Evolutionary conservation across 1,284 basidiomycete genomes (phyloP).

Genomic region (Cutaneotrichosporon cavernicola): DNA sequence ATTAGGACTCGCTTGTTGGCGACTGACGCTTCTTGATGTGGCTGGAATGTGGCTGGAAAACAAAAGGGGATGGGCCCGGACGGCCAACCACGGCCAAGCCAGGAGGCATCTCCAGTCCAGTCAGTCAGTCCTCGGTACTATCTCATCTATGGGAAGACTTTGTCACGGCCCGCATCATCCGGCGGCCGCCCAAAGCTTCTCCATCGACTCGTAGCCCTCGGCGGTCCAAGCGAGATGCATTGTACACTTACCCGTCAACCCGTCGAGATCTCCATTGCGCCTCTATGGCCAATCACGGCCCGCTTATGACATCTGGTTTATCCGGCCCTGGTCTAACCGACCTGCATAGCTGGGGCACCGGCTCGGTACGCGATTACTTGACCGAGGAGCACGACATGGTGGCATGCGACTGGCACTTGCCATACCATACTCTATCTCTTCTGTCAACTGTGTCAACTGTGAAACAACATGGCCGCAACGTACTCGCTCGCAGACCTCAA

Average conservation of each 20-base stretch:
- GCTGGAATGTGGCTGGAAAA: no score
- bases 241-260: background rate
- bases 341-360: background rate
- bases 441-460: no score
- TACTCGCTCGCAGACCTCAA: slow-evolving; percentile 65
- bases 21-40: background rate
- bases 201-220: background rate
- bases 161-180: no score
- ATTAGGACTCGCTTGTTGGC: background rate
- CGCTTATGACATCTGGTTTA: background rate
- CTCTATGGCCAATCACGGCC: background rate
- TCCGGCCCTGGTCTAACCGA: background rate
- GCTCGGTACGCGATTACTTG: no score
- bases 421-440: no score
- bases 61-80: no score
- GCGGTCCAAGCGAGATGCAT: background rate
- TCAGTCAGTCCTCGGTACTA: no score
- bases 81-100: no score
- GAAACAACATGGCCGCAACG: background rate
- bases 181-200: background rate
- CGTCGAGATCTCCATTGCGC: no score
- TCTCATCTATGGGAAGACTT: no score
- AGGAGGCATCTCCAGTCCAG: no score
- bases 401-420: background rate
- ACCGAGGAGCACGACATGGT: no score